Conservation (phyloP, 2,329 filamentous ascomycete genomes). For the Geosmithia flava region DNA sequence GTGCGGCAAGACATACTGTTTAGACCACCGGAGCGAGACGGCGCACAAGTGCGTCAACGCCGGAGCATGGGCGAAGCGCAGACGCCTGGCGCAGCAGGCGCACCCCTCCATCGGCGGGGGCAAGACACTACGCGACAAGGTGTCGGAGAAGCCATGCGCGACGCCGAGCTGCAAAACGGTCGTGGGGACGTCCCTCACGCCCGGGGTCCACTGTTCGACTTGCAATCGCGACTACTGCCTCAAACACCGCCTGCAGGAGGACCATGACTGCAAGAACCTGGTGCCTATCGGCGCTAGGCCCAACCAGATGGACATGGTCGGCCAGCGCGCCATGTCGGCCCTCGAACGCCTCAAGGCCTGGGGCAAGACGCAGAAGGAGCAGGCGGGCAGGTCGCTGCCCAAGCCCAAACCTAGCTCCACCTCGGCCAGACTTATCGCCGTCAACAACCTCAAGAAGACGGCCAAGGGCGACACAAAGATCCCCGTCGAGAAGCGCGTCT, state of each 20-base stretch:
- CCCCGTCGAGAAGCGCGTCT: constrained; percentile 72
- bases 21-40: constrained; percentile 82
- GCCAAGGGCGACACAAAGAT: constrained; percentile 86
- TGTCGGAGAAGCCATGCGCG: constrained; percentile 54
- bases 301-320: constrained; percentile 25
- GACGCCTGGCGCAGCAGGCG: constrained; percentile 40
- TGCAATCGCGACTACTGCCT: constrained; percentile 69
- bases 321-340: constrained; percentile 59
- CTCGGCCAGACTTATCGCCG: constrained; percentile 52
- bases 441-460: constrained; percentile 70
- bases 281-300: constrained; percentile 39
- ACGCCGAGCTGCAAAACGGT: constrained; percentile 54
- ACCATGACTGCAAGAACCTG: constrained; percentile 76
- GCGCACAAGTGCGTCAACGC: constrained; percentile 56
- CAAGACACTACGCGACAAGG: constrained; percentile 37
- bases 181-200: constrained; percentile 54
- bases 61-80: constrained; percentile 50
- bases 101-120: constrained; percentile 41
- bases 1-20: constrained; percentile 75
- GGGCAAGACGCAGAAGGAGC: constrained; percentile 61
- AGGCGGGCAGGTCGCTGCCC: constrained; percentile 44
- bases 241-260: constrained; percentile 63
- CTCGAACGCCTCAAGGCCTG: constrained; percentile 69
- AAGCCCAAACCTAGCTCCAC: constrained; percentile 52
- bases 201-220: constrained; percentile 57